Conservation (phyloP, 2,329 filamentous ascomycete genomes). For the Orbilia brochopaga region DNA sequence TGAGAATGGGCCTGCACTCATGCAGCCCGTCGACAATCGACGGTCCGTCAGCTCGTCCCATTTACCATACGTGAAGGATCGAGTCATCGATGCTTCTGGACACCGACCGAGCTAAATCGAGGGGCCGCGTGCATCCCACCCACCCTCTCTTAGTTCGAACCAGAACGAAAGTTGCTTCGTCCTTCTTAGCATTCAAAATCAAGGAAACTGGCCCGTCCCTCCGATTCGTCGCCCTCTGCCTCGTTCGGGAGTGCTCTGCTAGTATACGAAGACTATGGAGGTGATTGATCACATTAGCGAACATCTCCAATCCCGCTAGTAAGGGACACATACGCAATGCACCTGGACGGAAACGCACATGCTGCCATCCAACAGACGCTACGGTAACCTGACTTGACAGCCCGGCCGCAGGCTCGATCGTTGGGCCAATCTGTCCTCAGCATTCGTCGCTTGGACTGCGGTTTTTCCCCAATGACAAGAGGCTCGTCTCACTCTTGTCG, state of each 20-base stretch:
- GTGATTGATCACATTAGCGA: conserved; percentile 51
- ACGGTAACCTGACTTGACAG: too few species aligned
- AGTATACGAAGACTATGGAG: too few species aligned
- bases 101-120: neutral
- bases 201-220: conserved; percentile 26
- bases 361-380: conserved; percentile 23
- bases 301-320: conserved; percentile 27
- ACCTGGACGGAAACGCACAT: conserved; percentile 48
- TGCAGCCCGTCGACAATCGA: conserved; percentile 15
- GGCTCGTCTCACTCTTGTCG: conserved; percentile 9
- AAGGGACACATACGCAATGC: conserved; percentile 49
- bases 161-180: neutral
- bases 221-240: conserved; percentile 12
- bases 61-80: conserved; percentile 51
- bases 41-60: conserved; percentile 16
- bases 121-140: neutral
- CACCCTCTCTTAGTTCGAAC: neutral
- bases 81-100: conserved; percentile 50
- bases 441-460: neutral
- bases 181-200: neutral
- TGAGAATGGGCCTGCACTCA: conserved; percentile 11
- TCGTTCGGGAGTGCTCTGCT: conserved; percentile 8
- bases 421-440: conserved; percentile 8
- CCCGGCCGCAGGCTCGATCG: too few species aligned
- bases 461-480: conserved; percentile 18